A percentile compares a stretch with the other conserved stretches of the same genome.
Evolutionary conservation across 768 basidiomycete species (phyloP).

Genomic region (Suillus plorans): DNA sequence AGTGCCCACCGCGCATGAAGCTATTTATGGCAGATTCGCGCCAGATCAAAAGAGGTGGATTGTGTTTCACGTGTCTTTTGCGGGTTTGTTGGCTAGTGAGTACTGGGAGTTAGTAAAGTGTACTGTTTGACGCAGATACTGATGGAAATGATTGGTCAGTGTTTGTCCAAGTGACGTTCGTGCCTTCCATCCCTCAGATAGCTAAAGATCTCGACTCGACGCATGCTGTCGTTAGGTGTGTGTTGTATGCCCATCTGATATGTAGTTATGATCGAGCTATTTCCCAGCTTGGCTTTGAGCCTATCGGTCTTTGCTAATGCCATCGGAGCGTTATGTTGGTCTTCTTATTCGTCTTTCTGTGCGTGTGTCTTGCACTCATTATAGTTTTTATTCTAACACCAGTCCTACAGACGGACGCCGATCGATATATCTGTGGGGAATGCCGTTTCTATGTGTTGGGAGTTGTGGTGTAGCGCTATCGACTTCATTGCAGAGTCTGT

Average conservation of each 20-base stretch:
- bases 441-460: slow-evolving; percentile 58
- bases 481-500: slow-evolving; percentile 41
- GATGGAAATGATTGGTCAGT: slow-evolving; percentile 39
- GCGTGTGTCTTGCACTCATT: slow-evolving; percentile 9
- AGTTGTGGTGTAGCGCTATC: slow-evolving; percentile 61
- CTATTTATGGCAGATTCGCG: slow-evolving; percentile 42
- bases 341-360: slow-evolving; percentile 53
- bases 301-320: slow-evolving; percentile 48
- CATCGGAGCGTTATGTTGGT: slow-evolving; percentile 51
- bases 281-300: slow-evolving; percentile 47
- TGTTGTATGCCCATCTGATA: not conserved
- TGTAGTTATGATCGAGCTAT: no score
- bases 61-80: slow-evolving; percentile 51
- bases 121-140: not conserved
- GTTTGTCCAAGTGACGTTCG: slow-evolving; percentile 62
- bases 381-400: not conserved
- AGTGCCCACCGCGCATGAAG: not conserved
- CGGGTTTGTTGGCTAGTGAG: slow-evolving; percentile 59
- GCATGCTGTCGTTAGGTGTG: slow-evolving; percentile 51
- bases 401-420: slow-evolving; percentile 58
- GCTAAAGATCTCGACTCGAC: slow-evolving; percentile 60
- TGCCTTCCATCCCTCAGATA: slow-evolving; percentile 69
- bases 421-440: slow-evolving; percentile 55
- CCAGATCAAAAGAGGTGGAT: slow-evolving; percentile 47
- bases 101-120: not conserved